Base-by-base conservation (phyloP, 2,329 filamentous ascomycete species). In the Fusarium falciforme region DNA sequence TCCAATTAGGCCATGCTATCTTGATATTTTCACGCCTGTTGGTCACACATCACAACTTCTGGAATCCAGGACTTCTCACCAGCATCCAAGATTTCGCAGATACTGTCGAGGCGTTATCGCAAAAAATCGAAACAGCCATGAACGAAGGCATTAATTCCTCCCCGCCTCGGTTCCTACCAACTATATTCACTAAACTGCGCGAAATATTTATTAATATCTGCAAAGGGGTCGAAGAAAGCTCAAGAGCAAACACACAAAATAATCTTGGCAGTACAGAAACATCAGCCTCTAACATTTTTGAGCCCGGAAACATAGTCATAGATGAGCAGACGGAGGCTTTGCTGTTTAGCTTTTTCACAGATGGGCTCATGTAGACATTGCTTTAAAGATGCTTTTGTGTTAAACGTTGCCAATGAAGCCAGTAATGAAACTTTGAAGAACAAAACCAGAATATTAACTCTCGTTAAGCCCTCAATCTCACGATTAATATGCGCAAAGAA, bases 1-100 rank as follows among this genome's bases (percentile, higher is more conserved):
- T 70, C 33, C 68, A 65, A 8, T 54, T 70, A 47, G 66, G 47
- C 0, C 66, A 70, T 44, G 64, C 54, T 4, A 66, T 70, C 11
- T 44, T 61, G n/a, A 66, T 70, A 35, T 70, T 61, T n/a, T 70
- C 60, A 14, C 61, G 66, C 8, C 2, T 70, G 6, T 17, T 70
- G 7, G 36, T 66, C n/a, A 61, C 47, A 29, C 33, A 70, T 14
- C 42, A 58, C 12, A 70, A n/a, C 10, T 68, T 49, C 35, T 70
- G 66, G 66, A 61, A 66, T 22, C 66, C 61, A 14, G 54, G 58
- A 8, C 42, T 70, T 17, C 16, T 59, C 20, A 58, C 40, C 8
- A 64, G 61, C 1, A 22, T 67, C 12, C 40, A 33, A n/a, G 67
- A 71, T 10, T 67, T 71, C 14, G 35, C 40, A 3, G 22, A 36